Percentiles rank a stretch among this genome's conserved stretches.
Evolutionary conservation across 169 alveolate genomes (phyloP).

Genomic region (Plasmodium gonderi): DNA sequence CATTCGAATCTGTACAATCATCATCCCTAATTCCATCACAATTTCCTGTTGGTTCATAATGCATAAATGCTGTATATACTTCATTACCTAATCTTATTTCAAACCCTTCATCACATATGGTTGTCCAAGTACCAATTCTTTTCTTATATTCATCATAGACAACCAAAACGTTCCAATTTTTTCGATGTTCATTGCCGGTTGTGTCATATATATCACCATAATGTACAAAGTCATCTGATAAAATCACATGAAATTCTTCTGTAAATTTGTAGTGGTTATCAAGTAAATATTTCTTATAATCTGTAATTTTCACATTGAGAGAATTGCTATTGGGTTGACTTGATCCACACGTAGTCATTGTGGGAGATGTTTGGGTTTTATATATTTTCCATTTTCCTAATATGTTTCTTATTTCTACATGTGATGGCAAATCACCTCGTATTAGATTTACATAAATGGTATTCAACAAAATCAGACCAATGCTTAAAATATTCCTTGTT

Average conservation of each 20-base stretch:
- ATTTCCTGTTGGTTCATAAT: conserved; percentile 57
- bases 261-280: conserved; percentile 27
- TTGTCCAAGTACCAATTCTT: conserved; percentile 63
- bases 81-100: conserved; percentile 63
- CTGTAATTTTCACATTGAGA: conserved; percentile 39
- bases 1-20: conserved; percentile 49
- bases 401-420: conserved; percentile 40
- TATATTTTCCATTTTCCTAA: conserved; percentile 69
- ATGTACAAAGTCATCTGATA: conserved; percentile 47
- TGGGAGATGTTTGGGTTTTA: conserved; percentile 22
- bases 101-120: conserved; percentile 66
- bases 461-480: conserved; percentile 12
- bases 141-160: conserved; percentile 67
- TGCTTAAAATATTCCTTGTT: not conserved
- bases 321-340: conserved; percentile 59
- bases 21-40: conserved; percentile 27
- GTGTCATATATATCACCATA: conserved; percentile 66
- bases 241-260: conserved; percentile 21
- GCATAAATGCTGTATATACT: conserved; percentile 60
- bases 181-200: conserved; percentile 59
- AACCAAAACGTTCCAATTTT: conserved; percentile 63
- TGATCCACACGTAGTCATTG: conserved; percentile 62
- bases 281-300: conserved; percentile 29
- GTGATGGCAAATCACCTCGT: conserved; percentile 56
- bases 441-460: conserved; percentile 10